These are phyloP conservation scores for Parietaria judaica DNA, from an alignment of 306 rosid species.

Conservation along the genomic window DNA sequence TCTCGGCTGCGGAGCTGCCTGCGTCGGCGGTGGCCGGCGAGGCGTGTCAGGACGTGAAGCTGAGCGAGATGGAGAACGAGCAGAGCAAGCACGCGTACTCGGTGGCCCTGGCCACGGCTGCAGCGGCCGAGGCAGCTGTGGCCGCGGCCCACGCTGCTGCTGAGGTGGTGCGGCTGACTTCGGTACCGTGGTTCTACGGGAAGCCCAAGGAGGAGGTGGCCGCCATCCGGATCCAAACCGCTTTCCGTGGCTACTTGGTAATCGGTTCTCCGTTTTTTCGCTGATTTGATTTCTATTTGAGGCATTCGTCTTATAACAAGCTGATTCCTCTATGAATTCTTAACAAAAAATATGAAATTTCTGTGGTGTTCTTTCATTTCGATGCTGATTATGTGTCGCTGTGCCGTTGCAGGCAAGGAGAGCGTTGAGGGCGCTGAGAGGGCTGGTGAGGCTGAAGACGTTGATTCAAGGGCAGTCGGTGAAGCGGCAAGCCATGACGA, in stretches of 20 bases:
- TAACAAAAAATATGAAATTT: background rate
- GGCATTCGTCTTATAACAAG: too few species aligned
- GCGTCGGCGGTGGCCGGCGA: conserved; percentile 22
- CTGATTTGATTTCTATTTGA: background rate
- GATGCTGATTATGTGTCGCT: too few species aligned
- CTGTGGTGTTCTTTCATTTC: too few species aligned
- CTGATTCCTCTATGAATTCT: too few species aligned
- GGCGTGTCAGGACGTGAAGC: conserved; percentile 20
- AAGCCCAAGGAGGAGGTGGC: conserved; percentile 46
- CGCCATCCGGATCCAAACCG: conserved; percentile 66
- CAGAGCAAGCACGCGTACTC: conserved; percentile 63
- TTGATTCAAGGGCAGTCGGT: conserved; percentile 70
- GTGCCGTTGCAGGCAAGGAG: conserved; percentile 56
- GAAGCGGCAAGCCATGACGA: conserved; percentile 65
- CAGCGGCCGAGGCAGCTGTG: conserved; percentile 80
- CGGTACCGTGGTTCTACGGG: conserved; percentile 18
- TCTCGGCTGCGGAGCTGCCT: conserved; percentile 18
- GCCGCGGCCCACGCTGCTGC: conserved; percentile 78
- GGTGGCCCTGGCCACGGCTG: conserved; percentile 72
- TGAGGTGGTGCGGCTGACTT: conserved; percentile 47
- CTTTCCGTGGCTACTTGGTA: conserved; percentile 71
- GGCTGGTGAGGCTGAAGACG: conserved; percentile 72
- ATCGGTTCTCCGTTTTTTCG: background rate
- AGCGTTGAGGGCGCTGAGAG: conserved; percentile 60
- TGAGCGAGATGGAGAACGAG: conserved; percentile 37